phyloP scores from a whole-genome alignment of 164 flowering plant genomes.

The Nelumbo lutea region DNA sequence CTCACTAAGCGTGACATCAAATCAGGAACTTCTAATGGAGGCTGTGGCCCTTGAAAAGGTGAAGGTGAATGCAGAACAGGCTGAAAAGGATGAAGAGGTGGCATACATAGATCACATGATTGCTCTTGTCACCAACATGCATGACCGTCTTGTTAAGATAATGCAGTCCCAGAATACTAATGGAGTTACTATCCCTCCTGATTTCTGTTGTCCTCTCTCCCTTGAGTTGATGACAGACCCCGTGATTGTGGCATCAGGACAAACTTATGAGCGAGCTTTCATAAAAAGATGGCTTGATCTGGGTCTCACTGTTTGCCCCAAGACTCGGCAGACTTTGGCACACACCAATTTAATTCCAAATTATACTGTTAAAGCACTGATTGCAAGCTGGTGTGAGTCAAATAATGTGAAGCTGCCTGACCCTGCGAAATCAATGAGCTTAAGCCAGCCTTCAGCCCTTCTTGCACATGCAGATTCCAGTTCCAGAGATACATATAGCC shows the following conservation, averaged over 20 bases:
- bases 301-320: conserved; percentile 83
- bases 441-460: conserved; percentile 46
- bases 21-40: conserved; percentile 81
- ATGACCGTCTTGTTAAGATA: conserved; percentile 46
- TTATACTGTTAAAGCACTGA: conserved; percentile 77
- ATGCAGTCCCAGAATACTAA: conserved; percentile 57
- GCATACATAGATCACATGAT: conserved; percentile 62
- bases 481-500: conserved; percentile 28
- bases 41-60: conserved; percentile 82
- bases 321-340: conserved; percentile 67
- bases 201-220: conserved; percentile 87
- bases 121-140: conserved; percentile 57
- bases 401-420: conserved; percentile 76
- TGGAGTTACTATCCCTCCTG: conserved; percentile 69
- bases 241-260: conserved; percentile 86
- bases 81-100: conserved; percentile 52
- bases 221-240: conserved; percentile 93
- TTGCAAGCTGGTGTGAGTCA: conserved; percentile 83
- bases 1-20: conserved; percentile 52
- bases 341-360: conserved; percentile 77
- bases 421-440: conserved; percentile 40
- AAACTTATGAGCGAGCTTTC: conserved; percentile 79
- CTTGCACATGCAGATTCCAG: conserved; percentile 39
- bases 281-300: conserved; percentile 78
- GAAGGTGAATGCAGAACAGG: conserved; percentile 71